Evolutionary conservation across 148 eudicot genomes (phyloP).

Genomic region (Camellia sinensis): DNA sequence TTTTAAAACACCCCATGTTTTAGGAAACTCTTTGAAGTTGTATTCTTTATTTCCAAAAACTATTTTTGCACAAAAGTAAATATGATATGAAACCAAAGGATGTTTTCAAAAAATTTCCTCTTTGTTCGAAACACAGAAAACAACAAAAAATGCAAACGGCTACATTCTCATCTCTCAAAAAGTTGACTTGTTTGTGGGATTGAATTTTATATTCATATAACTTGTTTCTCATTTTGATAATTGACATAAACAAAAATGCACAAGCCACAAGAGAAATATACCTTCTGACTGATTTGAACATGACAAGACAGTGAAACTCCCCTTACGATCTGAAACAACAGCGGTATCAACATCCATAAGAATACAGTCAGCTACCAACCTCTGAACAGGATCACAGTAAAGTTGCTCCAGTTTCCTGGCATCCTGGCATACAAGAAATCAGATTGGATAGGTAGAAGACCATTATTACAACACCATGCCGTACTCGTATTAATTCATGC

Average conservation of each 20-base stretch:
- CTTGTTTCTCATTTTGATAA: not conserved
- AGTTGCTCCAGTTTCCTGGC: constrained; percentile 76
- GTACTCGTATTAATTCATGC: not conserved
- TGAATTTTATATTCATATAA: too few relatives aligned
- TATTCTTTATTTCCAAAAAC: too few relatives aligned
- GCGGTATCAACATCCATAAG: constrained; percentile 81
- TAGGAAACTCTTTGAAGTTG: too few relatives aligned
- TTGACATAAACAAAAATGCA: not conserved
- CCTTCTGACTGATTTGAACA: constrained; percentile 65
- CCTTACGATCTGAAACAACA: constrained; percentile 89
- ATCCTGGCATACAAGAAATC: constrained; percentile 43
- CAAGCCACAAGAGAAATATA: constrained; percentile 16
- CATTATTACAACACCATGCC: not conserved
- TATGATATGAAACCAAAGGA: too few relatives aligned
- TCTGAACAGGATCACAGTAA: constrained; percentile 84
- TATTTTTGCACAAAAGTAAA: too few relatives aligned
- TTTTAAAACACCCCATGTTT: too few relatives aligned
- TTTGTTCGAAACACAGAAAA: too few relatives aligned
- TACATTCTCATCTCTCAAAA: not conserved
- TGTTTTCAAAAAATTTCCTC: too few relatives aligned
- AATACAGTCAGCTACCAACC: constrained; percentile 88
- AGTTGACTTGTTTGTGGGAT: not conserved
- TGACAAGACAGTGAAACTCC: constrained; percentile 74
- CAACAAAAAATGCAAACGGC: too few relatives aligned
- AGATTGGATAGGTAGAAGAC: constrained; percentile 1